Percentiles rank a stretch among this genome's conserved stretches.
These are phyloP conservation scores for Colletotrichum cuscutae DNA, from an alignment of 2,329 filamentous ascomycete species.

Conservation along the genomic window DNA sequence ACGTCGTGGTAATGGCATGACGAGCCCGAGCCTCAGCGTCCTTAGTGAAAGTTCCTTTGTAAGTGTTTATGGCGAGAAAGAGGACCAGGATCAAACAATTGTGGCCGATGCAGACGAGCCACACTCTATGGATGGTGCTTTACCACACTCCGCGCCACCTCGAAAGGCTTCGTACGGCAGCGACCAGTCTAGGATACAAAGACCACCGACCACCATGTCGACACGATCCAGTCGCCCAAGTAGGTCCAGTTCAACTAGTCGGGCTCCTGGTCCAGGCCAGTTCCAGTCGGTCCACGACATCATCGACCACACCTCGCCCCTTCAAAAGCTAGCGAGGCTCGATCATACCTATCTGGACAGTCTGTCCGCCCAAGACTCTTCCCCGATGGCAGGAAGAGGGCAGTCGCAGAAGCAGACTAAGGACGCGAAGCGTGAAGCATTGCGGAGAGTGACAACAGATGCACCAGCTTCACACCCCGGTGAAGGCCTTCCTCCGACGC, in stretches of 20 bases:
- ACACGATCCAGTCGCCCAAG: not conserved
- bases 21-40: conserved; percentile 71
- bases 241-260: conserved; percentile 45
- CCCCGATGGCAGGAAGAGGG: conserved; percentile 34
- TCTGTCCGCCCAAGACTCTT: conserved; percentile 42
- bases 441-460: conserved; percentile 61
- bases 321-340: conserved; percentile 61
- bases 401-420: conserved; percentile 45
- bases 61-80: conserved; percentile 69
- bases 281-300: conserved; percentile 59
- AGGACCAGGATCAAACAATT: conserved; percentile 38
- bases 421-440: conserved; percentile 59
- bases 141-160: conserved; percentile 17
- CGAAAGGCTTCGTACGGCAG: conserved; percentile 12
- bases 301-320: conserved; percentile 57
- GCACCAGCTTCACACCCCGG: conserved; percentile 52
- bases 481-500: conserved; percentile 64
- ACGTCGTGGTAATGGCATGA: conserved; percentile 50
- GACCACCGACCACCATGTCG: not conserved
- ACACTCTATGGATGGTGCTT: conserved; percentile 42
- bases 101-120: conserved; percentile 44
- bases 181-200: not conserved
- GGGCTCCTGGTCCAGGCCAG: conserved; percentile 44
- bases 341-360: conserved; percentile 43
- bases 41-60: conserved; percentile 75